Evolutionary conservation across 2,329 filamentous ascomycete genomes (phyloP), one percentile per base, ranked within the genome.

Genomic region (Gnomoniopsis sp.): DNA sequence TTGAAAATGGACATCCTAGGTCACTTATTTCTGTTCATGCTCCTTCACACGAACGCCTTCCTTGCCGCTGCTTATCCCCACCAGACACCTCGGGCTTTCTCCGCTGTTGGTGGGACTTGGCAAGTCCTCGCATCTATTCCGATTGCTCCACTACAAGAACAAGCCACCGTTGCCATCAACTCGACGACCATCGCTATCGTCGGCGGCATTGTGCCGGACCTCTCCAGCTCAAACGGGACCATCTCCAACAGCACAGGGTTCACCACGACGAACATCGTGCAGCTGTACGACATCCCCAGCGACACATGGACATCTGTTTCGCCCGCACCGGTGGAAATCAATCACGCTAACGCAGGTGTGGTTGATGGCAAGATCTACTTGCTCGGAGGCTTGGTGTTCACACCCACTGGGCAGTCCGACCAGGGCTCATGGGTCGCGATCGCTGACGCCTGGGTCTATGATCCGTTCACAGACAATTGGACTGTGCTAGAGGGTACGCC

Each of bases 271-370:
- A 55, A 51, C 8, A 58, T 69, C 2, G 47, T 72, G 15, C 71
- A 73, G 34, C 59, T 69, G n/a, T 74, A 73, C 61, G 65, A 69
- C 38, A 65, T 69, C n/a, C 53, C 63, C 1, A 60, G 58, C 15
- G 63, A 72, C 49, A 65, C 63, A 17, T 75, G 72, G 71, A 55
- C 49, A 11, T 49, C 52, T 1, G 67, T 62, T 1, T 63, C 71
- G 0, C 63, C 69, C 4, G 56, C 70, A 0, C 74, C 75, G 0
- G 47, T 67, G 0, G 48, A 64, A 6, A 60, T 73, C 2, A 76
- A 74, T 50, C 74, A 77, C 54, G 65, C 69, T 49, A 78, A 77
- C 53, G 69, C 67, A 21, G 75, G 70, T 7, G 69, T 64, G 0
- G 65, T 73, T 2, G 59, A 71, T 47, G 69, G 68, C 48, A 73